Conservation (phyloP, 1,284 basidiomycete species). For the Cryptococcus sp. region DNA sequence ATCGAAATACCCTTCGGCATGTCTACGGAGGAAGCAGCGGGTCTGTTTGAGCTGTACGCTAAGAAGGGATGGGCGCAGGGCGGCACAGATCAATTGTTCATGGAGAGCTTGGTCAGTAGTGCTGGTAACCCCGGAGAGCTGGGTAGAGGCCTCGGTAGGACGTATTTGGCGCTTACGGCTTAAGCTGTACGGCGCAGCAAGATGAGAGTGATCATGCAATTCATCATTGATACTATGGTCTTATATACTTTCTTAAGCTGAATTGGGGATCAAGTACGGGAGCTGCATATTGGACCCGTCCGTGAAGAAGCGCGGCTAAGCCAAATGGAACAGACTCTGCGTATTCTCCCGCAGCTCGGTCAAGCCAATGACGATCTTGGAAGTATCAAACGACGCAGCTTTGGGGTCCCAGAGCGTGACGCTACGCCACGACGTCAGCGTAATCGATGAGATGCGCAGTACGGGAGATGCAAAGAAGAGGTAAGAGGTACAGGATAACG, state of each 20-base stretch:
- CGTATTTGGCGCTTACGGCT: slow-evolving; percentile 12
- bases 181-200: no score
- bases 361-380: neutral
- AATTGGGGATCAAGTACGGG: no score
- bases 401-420: slow-evolving; percentile 7
- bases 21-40: slow-evolving; percentile 46
- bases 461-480: neutral
- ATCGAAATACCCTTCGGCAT: slow-evolving; percentile 47
- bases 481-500: neutral
- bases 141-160: slow-evolving; percentile 15
- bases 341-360: neutral
- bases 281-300: neutral
- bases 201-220: neutral
- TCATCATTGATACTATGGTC: neutral
- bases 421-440: neutral
- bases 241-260: neutral
- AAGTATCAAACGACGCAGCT: neutral
- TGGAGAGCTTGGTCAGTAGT: slow-evolving; percentile 40
- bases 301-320: slow-evolving; percentile 5
- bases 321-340: slow-evolving; percentile 7
- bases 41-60: slow-evolving; percentile 49
- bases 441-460: neutral
- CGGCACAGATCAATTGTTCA: slow-evolving; percentile 46
- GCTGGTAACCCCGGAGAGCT: slow-evolving; percentile 43
- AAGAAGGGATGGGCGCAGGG: slow-evolving; percentile 40